A percentile compares a stretch with the other conserved stretches of the same genome.
phyloP scores from a whole-genome alignment of 2,329 filamentous ascomycete genomes.

The Lojkania enalia region DNA sequence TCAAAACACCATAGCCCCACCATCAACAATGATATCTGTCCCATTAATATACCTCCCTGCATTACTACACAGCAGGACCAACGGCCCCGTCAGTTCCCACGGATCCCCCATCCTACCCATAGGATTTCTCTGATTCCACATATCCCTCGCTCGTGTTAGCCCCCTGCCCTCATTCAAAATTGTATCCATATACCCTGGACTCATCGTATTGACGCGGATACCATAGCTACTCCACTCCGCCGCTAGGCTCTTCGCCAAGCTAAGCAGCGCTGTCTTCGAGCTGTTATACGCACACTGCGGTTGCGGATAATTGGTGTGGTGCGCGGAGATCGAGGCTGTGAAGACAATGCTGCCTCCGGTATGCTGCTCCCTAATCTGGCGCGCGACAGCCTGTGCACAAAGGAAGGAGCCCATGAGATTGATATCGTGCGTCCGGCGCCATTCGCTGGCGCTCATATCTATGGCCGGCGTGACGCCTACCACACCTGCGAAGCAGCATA shows the following conservation, averaged over 20 bases:
- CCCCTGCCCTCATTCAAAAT: conserved; percentile 69
- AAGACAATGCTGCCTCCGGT: conserved; percentile 66
- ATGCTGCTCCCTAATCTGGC: conserved; percentile 43
- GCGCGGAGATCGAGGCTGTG: conserved; percentile 68
- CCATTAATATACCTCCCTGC: conserved; percentile 71
- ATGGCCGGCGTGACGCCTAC: conserved; percentile 65
- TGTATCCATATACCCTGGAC: conserved; percentile 78
- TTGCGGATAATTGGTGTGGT: conserved; percentile 72
- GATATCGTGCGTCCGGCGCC: conserved; percentile 67
- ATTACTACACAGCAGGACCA: conserved; percentile 63
- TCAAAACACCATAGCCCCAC: conserved; percentile 46
- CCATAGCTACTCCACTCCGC: conserved; percentile 74
- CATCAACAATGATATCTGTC: conserved; percentile 67
- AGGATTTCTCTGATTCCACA: conserved; percentile 64
- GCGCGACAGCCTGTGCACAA: conserved; percentile 66
- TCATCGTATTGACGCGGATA: conserved; percentile 71
- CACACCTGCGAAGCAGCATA: conserved; percentile 70
- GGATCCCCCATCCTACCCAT: conserved; percentile 67
- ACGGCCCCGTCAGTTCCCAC: conserved; percentile 64
- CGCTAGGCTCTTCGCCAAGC: conserved; percentile 66
- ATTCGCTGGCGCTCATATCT: conserved; percentile 62
- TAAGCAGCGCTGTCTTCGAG: conserved; percentile 68
- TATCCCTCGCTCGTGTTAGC: conserved; percentile 55
- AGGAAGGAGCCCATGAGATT: conserved; percentile 74
- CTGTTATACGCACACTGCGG: conserved; percentile 74